Conservation (phyloP, 306 rosid genomes). For the Senna tora region DNA sequence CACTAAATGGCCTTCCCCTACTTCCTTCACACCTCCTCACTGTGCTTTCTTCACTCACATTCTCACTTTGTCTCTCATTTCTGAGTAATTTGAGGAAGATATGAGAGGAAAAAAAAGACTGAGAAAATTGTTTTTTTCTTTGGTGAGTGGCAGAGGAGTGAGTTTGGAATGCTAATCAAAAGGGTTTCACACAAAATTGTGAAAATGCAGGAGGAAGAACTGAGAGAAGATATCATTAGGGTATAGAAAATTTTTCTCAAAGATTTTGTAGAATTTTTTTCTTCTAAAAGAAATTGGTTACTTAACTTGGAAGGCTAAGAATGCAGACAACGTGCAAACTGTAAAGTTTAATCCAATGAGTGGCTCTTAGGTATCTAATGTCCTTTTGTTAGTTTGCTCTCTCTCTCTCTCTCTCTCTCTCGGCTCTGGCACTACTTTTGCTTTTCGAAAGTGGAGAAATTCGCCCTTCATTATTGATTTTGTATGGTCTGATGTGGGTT, state of each 20-base stretch:
- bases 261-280: not conserved
- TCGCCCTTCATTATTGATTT: not conserved
- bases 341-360: constrained; percentile 19
- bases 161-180: constrained; percentile 3
- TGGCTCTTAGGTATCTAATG: not conserved
- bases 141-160: not conserved
- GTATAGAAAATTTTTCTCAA: not conserved
- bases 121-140: not conserved
- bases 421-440: not conserved
- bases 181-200: not conserved
- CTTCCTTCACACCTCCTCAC: not conserved
- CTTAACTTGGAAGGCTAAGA: constrained; percentile 26
- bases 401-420: not conserved
- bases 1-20: not conserved
- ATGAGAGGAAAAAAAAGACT: not conserved
- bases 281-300: not conserved
- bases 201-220: constrained; percentile 3
- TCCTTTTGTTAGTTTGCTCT: not conserved
- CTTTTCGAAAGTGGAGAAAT: not conserved
- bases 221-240: not conserved
- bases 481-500: not conserved
- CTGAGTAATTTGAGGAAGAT: constrained; percentile 22
- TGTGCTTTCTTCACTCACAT: not conserved
- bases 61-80: constrained; percentile 25
- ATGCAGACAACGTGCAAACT: constrained; percentile 15